phyloP scores from a whole-genome alignment of 306 rosid species.

The Castanea crenata region DNA sequence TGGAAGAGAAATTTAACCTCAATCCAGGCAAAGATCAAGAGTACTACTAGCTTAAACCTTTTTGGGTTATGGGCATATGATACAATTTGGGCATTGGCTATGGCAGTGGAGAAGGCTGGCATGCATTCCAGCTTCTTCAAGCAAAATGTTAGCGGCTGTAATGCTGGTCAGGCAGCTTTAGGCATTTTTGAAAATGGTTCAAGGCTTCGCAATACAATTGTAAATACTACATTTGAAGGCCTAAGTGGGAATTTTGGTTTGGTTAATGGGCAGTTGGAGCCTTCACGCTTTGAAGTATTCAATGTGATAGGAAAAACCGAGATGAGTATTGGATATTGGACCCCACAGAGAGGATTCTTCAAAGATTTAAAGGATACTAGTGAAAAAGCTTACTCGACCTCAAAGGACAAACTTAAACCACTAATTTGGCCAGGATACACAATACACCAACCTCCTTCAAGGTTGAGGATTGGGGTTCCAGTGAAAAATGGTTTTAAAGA shows the following conservation, averaged over 20 bases:
- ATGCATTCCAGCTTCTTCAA: background rate
- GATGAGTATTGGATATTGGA: slow-evolving; percentile 35
- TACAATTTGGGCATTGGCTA: slow-evolving; percentile 32
- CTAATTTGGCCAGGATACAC: slow-evolving; percentile 44
- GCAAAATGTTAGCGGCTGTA: background rate
- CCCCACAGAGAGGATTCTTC: background rate
- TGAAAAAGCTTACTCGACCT: background rate
- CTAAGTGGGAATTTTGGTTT: slow-evolving; percentile 30
- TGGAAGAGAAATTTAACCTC: background rate
- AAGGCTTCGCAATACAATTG: background rate
- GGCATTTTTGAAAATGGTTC: slow-evolving; percentile 9
- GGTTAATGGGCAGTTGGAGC: slow-evolving; percentile 27
- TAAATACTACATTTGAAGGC: slow-evolving; percentile 7
- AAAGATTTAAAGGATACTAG: no score
- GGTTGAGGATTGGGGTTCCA: slow-evolving; percentile 35
- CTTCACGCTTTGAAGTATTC: slow-evolving; percentile 23
- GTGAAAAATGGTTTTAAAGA: slow-evolving; percentile 11
- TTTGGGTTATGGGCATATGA: slow-evolving; percentile 46
- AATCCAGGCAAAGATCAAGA: background rate
- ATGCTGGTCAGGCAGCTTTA: slow-evolving; percentile 9
- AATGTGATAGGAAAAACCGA: slow-evolving; percentile 27
- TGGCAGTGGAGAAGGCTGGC: slow-evolving; percentile 14
- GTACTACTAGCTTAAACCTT: background rate
- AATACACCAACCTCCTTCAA: slow-evolving; percentile 6
- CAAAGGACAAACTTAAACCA: slow-evolving; percentile 5